Evolutionary conservation across 2,329 filamentous ascomycete species (phyloP).

Genomic region (Pleomassaria siparia): DNA sequence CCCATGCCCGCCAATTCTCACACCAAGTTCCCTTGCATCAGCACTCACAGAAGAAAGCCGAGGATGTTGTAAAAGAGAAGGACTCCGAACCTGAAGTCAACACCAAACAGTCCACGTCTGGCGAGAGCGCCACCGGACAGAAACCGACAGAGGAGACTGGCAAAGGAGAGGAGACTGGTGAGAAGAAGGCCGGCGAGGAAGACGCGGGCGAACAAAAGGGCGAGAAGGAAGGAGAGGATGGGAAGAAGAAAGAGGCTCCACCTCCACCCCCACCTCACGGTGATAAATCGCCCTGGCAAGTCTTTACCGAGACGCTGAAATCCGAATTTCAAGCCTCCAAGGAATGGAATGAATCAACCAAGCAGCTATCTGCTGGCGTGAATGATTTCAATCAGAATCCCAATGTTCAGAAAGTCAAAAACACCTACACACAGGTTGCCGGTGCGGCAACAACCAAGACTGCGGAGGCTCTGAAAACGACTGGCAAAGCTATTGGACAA

Average conservation of each 20-base stretch:
- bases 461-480: slow-evolving; percentile 78
- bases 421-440: slow-evolving; percentile 84
- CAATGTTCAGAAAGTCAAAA: slow-evolving; percentile 78
- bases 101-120: slow-evolving; percentile 46
- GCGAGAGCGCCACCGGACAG: slow-evolving; percentile 34
- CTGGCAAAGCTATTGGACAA: slow-evolving; percentile 83
- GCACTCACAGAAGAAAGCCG: slow-evolving; percentile 39
- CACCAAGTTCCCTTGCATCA: slow-evolving; percentile 39
- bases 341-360: slow-evolving; percentile 98
- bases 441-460: slow-evolving; percentile 79
- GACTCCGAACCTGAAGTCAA: slow-evolving; percentile 30
- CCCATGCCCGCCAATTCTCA: slow-evolving; percentile 48
- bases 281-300: slow-evolving; percentile 98
- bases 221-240: slow-evolving; percentile 39
- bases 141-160: slow-evolving; percentile 32
- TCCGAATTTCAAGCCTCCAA: slow-evolving; percentile 94
- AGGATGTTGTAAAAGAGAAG: slow-evolving; percentile 37
- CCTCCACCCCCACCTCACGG: slow-evolving; percentile 94
- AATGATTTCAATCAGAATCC: slow-evolving; percentile 94
- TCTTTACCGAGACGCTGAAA: slow-evolving; percentile 96
- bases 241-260: slow-evolving; percentile 60
- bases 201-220: slow-evolving; percentile 47
- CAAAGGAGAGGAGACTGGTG: slow-evolving; percentile 47
- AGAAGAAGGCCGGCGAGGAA: slow-evolving; percentile 48
- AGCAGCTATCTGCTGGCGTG: slow-evolving; percentile 84